Percentiles rank a stretch among this genome's conserved stretches.
phyloP scores from a whole-genome alignment of 805 yeast genomes.

The Clavispora vitiphila region DNA sequence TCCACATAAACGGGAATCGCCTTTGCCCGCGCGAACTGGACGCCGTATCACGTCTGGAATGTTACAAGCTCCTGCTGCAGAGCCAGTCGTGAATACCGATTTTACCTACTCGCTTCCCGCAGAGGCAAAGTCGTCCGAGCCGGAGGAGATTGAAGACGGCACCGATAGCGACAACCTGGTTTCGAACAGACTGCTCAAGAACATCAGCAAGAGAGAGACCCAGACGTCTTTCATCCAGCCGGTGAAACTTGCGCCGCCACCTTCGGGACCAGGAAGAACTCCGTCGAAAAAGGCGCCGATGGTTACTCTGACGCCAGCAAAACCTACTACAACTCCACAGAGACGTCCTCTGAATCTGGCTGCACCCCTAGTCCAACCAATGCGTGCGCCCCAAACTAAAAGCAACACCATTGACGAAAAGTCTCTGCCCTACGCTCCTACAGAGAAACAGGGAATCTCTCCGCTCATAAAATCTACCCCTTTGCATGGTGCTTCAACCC shows the following conservation, averaged over 20 bases:
- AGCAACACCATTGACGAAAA: no score
- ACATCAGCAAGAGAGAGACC: background rate
- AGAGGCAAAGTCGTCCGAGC: background rate
- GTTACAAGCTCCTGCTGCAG: conserved; percentile 28
- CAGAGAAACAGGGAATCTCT: no score
- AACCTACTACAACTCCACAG: background rate
- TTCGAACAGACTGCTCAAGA: conserved; percentile 4
- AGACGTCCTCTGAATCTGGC: background rate
- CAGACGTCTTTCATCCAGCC: background rate
- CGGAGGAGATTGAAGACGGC: conserved; percentile 9
- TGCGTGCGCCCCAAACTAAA: background rate
- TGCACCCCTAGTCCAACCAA: background rate
- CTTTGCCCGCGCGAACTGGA: conserved; percentile 12
- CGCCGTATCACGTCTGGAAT: conserved; percentile 38
- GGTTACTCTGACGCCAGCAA: conserved; percentile 10
- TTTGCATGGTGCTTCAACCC: no score
- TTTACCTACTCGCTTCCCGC: conserved; percentile 1
- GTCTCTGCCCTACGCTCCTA: no score
- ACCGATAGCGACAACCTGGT: conserved; percentile 10
- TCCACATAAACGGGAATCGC: conserved; percentile 24
- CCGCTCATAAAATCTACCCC: no score
- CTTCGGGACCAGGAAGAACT: conserved; percentile 1
- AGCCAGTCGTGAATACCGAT: conserved; percentile 1
- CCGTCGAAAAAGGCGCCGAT: conserved; percentile 8
- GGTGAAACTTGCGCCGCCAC: conserved; percentile 4